These are phyloP conservation scores for Fusarium udum DNA, from an alignment of 2,329 filamentous ascomycete genomes.

Conservation along the genomic window DNA sequence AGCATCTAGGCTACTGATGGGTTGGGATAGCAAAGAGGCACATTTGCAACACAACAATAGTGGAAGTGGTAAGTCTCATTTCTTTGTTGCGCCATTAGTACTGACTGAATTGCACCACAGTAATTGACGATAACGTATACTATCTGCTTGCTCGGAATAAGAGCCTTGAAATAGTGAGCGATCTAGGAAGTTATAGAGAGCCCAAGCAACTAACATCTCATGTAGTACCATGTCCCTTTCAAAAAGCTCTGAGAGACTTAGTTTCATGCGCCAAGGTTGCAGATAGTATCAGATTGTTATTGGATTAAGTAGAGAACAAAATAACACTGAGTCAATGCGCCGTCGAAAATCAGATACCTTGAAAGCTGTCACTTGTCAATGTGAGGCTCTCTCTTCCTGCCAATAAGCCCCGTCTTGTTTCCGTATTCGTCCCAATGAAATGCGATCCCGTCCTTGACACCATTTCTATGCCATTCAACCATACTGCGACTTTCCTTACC, in stretches of 20 bases:
- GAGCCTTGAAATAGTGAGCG: constrained; percentile 47
- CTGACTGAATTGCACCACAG: constrained; percentile 31
- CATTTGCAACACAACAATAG: constrained; percentile 48
- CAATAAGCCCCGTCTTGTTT: constrained; percentile 39
- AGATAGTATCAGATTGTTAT: constrained; percentile 7
- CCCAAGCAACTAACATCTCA: constrained; percentile 5
- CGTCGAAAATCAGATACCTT: constrained; percentile 39
- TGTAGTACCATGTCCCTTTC: constrained; percentile 44
- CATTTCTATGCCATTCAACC: constrained; percentile 43
- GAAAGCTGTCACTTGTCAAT: constrained; percentile 30
- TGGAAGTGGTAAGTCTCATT: constrained; percentile 41
- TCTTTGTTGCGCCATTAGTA: too few relatives aligned
- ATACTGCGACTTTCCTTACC: constrained; percentile 20
- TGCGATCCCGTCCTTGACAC: constrained; percentile 46
- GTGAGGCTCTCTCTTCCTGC: constrained; percentile 29
- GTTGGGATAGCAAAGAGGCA: constrained; percentile 53
- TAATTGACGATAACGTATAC: constrained; percentile 50
- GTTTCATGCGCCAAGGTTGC: neutral
- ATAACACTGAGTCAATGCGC: constrained; percentile 39
- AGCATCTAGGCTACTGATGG: constrained; percentile 48
- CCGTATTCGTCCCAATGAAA: constrained; percentile 42
- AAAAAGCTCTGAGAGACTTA: constrained; percentile 23
- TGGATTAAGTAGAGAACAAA: constrained; percentile 35
- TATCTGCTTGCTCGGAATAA: constrained; percentile 45
- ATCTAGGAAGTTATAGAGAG: neutral